phyloP scores from a whole-genome alignment of 768 basidiomycete genomes.

The Leucosporidium creatinivorum region DNA sequence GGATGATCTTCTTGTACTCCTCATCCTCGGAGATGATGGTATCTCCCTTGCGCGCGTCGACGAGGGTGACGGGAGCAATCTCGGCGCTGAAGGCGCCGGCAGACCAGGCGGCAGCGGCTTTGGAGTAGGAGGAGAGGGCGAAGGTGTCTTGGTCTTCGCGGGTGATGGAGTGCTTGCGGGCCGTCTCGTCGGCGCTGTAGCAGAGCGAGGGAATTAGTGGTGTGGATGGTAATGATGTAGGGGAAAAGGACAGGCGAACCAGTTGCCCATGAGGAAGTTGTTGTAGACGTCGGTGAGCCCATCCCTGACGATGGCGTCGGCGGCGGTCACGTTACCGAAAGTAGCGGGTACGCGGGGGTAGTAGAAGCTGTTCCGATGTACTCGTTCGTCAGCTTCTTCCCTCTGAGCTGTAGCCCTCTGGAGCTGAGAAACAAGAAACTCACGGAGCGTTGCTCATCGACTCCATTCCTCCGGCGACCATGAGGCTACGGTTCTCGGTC shows the following conservation, averaged over 20 bases:
- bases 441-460: slow-evolving; percentile 99
- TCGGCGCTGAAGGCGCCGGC: slow-evolving; percentile 76
- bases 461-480: slow-evolving; percentile 97
- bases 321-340: slow-evolving; percentile 83
- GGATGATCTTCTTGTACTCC: slow-evolving; percentile 94
- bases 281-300: slow-evolving; percentile 97
- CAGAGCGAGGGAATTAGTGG: neutral
- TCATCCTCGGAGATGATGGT: slow-evolving; percentile 86
- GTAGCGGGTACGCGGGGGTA: slow-evolving; percentile 43
- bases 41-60: slow-evolving; percentile 76
- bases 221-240: no score
- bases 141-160: slow-evolving; percentile 84
- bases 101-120: slow-evolving; percentile 85
- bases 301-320: slow-evolving; percentile 81
- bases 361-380: slow-evolving; percentile 41
- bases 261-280: slow-evolving; percentile 97
- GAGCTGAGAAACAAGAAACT: slow-evolving; percentile 42
- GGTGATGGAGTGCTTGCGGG: slow-evolving; percentile 70
- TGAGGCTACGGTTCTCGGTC: slow-evolving; percentile 73
- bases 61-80: slow-evolving; percentile 80
- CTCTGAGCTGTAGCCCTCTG: no score
- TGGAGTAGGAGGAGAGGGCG: slow-evolving; percentile 90
- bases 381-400: neutral
- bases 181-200: slow-evolving; percentile 62
- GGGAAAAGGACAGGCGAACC: slow-evolving; percentile 38